A percentile compares a stretch with the other conserved stretches of the same genome.
These are phyloP conservation scores for Dryas drummondii DNA, from an alignment of 306 rosid species.

Conservation along the genomic window DNA sequence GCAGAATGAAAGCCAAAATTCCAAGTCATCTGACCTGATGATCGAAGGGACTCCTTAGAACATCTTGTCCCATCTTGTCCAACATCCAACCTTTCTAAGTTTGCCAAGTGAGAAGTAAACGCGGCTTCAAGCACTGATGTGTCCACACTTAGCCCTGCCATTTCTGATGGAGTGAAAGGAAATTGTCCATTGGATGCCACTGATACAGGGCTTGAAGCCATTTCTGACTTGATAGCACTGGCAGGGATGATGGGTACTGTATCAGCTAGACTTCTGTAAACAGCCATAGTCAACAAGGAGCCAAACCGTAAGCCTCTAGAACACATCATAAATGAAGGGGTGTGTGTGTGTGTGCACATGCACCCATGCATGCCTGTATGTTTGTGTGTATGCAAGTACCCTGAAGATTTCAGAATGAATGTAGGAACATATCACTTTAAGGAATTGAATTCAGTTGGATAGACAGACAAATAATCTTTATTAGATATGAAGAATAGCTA, in stretches of 20 bases:
- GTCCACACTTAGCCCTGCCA: neutral
- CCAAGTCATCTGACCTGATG: conserved; percentile 8
- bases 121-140: neutral
- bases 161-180: conserved; percentile 7
- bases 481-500: neutral
- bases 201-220: conserved; percentile 2
- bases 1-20: neutral
- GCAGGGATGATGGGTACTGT: neutral
- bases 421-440: neutral
- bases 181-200: conserved; percentile 11
- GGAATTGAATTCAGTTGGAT: neutral
- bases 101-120: conserved; percentile 11
- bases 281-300: neutral
- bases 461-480: neutral
- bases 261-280: neutral
- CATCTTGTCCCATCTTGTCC: conserved; percentile 1
- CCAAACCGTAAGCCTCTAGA: neutral
- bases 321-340: neutral
- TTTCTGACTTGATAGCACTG: neutral
- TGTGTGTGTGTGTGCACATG: neutral
- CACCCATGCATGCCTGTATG: neutral
- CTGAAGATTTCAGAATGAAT: neutral
- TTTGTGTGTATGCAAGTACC: neutral
- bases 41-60: conserved; percentile 1
- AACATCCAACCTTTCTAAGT: conserved; percentile 7